Evolutionary conservation across 208 protist species (phyloP).

Genomic region (Acanthamoeba royreba): DNA sequence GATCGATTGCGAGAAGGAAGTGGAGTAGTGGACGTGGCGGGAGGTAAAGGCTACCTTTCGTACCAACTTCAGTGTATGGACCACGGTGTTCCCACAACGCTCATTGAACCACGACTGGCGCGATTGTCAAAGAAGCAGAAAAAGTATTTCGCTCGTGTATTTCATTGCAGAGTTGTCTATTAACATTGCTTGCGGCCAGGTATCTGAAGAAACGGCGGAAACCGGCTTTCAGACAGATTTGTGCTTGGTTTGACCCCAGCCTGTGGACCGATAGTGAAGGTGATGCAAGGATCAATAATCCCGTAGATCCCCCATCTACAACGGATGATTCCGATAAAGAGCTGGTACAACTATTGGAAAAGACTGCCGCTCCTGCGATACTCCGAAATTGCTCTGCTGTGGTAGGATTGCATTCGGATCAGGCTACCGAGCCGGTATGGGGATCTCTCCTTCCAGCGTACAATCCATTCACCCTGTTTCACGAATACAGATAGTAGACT

Average conservation of each 20-base stretch:
- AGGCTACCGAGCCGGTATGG: background rate
- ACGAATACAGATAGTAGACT: background rate
- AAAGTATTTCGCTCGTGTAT: background rate
- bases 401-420: background rate
- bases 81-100: background rate
- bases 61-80: background rate
- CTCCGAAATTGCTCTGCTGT: background rate
- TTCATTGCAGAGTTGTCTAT: background rate
- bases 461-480: too few species aligned
- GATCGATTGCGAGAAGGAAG: background rate
- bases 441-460: background rate
- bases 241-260: background rate
- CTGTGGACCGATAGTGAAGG: background rate
- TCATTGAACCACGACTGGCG: background rate
- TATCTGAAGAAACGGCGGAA: background rate
- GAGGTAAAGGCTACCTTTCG: background rate
- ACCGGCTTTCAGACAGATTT: background rate
- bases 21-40: constrained; percentile 22
- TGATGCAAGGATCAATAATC: too few species aligned
- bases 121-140: background rate
- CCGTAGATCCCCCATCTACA: too few species aligned
- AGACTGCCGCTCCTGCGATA: background rate
- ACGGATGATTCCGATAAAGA: too few species aligned
- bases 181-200: too few species aligned
- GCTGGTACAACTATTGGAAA: background rate